These are phyloP conservation scores for Trifolium pratense DNA, from an alignment of 306 rosid species.

Conservation along the genomic window DNA sequence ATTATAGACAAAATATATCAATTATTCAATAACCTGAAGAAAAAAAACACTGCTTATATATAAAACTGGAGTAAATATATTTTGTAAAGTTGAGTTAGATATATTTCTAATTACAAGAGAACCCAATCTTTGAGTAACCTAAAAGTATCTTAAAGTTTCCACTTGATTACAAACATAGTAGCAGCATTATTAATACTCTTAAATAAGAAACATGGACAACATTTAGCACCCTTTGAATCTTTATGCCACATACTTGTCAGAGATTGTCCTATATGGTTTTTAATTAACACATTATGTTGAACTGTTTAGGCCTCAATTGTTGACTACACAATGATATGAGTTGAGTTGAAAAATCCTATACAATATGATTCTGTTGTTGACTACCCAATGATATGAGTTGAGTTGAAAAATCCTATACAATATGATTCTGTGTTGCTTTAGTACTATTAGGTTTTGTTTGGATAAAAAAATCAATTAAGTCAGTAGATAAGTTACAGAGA, in stretches of 20 bases:
- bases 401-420: slow-evolving; percentile 29
- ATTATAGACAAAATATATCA: no score
- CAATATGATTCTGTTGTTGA: slow-evolving; percentile 40
- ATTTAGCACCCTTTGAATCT: slow-evolving; percentile 43
- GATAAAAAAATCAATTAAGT: not conserved
- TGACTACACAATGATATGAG: slow-evolving; percentile 34
- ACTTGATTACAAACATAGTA: slow-evolving; percentile 4
- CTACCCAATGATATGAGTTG: slow-evolving; percentile 6
- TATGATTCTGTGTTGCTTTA: slow-evolving; percentile 15
- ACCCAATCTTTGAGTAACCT: slow-evolving; percentile 18
- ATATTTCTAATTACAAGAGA: not conserved
- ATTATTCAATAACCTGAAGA: no score
- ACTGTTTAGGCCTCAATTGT: slow-evolving; percentile 45
- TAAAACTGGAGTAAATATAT: no score
- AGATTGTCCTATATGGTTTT: slow-evolving; percentile 34
- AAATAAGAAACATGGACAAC: slow-evolving; percentile 36
- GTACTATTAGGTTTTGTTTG: not conserved
- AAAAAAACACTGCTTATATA: no score
- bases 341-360: slow-evolving; percentile 27
- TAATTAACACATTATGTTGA: slow-evolving; percentile 22
- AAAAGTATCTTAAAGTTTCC: slow-evolving; percentile 28
- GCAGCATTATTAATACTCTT: slow-evolving; percentile 14
- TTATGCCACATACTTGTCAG: slow-evolving; percentile 25
- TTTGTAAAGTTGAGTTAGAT: not conserved
- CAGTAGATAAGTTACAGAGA: not conserved